Evolutionary conservation across 2,329 filamentous ascomycete genomes (phyloP), one percentile per base, ranked within the genome.

Genomic region (Plenodomus lindquistii): DNA sequence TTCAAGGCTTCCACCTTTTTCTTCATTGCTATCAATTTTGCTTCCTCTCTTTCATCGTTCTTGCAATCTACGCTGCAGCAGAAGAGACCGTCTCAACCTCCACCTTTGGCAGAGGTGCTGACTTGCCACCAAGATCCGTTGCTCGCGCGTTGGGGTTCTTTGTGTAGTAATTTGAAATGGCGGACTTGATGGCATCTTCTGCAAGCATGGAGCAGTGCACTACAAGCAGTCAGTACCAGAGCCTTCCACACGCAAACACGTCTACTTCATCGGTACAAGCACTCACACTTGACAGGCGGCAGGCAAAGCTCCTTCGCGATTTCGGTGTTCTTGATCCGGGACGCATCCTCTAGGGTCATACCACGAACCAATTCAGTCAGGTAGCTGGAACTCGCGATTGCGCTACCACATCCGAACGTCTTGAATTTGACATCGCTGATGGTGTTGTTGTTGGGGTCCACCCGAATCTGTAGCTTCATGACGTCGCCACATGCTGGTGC

Each of bases 361-460:
- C 94, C 94, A 57, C 91, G 85, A 55, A 99, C 92, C 51, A 99
- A 80, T 76, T 96, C 91, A 8, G 94, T 99, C 65, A 99, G 77
- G 73, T 99, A 99, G 69, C 88, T 94, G 50, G 89, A 95, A 57
- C 88, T 93, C 37, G 94, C 94, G 75, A 99, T 99, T 58, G 94
- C 94, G 22, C 87, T 91, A 46, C 92, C 92, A 73, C 92, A 97
- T 42, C 92, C 92, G 70, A 97, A 97, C 0, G 92, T 97, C 85
- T 97, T 97, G 84, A 97, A 97, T 77, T 95, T 94, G 72, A 96
- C 92, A 65, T 97, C 93, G 64, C 86, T 86, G 71, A 97, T 97
- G 62, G 86, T 93, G 73, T 94, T 89, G 66, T 85, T 90, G 63
- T 87, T 81, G 57, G 89, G 89, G 76, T 97, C 91, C 65, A 97